Evolutionary conservation across 1,284 basidiomycete species (phyloP).

Genomic region (Microbotryum saponariae): DNA sequence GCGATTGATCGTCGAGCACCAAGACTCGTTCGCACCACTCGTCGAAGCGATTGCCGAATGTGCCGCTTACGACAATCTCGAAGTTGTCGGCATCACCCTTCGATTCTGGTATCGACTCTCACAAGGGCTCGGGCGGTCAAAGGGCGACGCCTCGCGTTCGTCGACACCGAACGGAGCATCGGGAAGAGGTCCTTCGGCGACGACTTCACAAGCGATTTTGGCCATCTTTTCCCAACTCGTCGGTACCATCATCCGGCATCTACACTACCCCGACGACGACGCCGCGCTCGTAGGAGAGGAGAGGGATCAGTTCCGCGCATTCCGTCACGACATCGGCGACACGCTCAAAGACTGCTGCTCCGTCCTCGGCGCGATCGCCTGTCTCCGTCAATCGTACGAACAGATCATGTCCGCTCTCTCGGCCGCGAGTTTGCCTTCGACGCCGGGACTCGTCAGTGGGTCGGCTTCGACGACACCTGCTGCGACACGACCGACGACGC

Average conservation of each 20-base stretch:
- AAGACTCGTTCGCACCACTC: constrained; percentile 82
- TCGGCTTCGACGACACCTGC: constrained; percentile 7
- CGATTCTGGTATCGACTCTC: constrained; percentile 95
- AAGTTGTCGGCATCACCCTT: constrained; percentile 96
- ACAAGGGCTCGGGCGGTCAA: constrained; percentile 51
- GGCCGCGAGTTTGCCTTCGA: constrained; percentile 25
- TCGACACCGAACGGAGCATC: too few species aligned
- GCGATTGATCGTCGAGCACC: constrained; percentile 77
- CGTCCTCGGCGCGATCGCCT: constrained; percentile 79
- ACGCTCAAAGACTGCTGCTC: constrained; percentile 98
- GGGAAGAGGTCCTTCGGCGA: not conserved
- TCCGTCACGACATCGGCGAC: constrained; percentile 97
- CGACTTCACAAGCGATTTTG: constrained; percentile 38
- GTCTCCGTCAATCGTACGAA: constrained; percentile 71
- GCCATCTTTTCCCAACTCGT: constrained; percentile 79
- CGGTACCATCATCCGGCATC: constrained; percentile 76
- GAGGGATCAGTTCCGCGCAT: constrained; percentile 84
- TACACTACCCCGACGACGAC: constrained; percentile 80
- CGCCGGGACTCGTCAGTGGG: too few species aligned
- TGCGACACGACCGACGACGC: not conserved
- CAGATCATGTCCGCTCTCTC: constrained; percentile 68
- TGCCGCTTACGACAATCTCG: constrained; percentile 84
- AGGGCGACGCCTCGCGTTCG: constrained; percentile 24
- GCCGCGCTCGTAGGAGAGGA: constrained; percentile 68
- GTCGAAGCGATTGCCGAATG: constrained; percentile 93